Evolutionary conservation across 495 filamentous ascomycete species (phyloP), one percentile per base, ranked within the genome.

Genomic region (Aspergillus indologenus): DNA sequence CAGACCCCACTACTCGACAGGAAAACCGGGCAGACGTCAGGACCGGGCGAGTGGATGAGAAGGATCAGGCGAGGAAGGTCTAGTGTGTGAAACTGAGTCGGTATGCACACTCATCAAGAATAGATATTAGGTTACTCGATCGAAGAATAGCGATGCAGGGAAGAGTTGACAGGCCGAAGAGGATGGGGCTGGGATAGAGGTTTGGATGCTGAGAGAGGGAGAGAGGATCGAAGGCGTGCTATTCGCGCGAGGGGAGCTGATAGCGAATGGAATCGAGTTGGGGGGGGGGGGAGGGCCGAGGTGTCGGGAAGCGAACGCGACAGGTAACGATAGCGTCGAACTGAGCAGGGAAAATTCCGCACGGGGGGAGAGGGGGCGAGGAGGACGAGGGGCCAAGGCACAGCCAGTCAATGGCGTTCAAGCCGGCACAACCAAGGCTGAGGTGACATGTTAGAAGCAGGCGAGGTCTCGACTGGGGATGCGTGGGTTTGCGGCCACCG

Each of bases 1-100:
- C 62, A n/a, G n/a, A 57, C 61, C 63, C 58, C 62, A 61, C 54
- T 61, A 54, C 40, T 56, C 40, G 48, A 51, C 19, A 31, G 31
- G 22, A 56, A 49, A 49, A 53, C 40, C 46, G 58, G 55, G 47
- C 22, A 56, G 57, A 47, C 31, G 40, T 58, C 56, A 56, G 54
- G 58, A 58, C 60, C 56, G 51, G 62, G 46, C 55, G 46, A 48
- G 53, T 26, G 48, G 48, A 51, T 31, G 15, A 14, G 12, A 11
- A 14, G 5, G 12, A 40, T 8, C 34, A 40, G 48, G 48, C 12
- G 23, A n/a, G n/a, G n/a, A 31, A 51, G 1, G 14, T 23, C 29
- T 18, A 17, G 47, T 45, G 12, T 51, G 40, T 58, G 56, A 45
- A 42, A 52, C 62, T 51, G 60, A 57, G 64, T 15, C 15, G 29